Conservation (phyloP, 1,139 yeast species). For the Magnusiomyces clavatus region DNA sequence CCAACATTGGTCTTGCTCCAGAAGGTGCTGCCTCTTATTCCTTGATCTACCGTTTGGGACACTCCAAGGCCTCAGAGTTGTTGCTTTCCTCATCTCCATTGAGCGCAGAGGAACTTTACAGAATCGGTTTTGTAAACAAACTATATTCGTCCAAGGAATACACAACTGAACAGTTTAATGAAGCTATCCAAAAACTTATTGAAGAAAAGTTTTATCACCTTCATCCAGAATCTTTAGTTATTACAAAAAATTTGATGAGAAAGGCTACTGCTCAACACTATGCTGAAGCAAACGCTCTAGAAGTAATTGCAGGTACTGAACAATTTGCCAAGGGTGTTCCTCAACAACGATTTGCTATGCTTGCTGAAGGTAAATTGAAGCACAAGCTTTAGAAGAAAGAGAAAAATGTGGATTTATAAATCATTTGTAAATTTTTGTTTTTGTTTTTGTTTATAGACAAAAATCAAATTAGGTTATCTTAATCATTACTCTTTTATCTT, state of each 20-base stretch:
- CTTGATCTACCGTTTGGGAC: conserved; percentile 61
- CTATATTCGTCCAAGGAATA: conserved; percentile 40
- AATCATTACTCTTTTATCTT: conserved; percentile 3
- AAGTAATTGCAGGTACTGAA: conserved; percentile 58
- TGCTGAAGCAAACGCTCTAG: conserved; percentile 51
- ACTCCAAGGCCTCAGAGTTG: conserved; percentile 69
- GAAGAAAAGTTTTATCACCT: conserved; percentile 35
- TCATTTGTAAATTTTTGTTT: too few species aligned
- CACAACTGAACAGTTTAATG: conserved; percentile 55
- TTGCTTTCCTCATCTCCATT: conserved; percentile 63
- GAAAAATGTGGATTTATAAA: too few species aligned
- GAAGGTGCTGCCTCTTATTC: conserved; percentile 77
- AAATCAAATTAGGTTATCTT: not conserved
- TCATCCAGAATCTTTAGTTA: conserved; percentile 51
- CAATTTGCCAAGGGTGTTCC: conserved; percentile 73
- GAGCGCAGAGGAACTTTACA: conserved; percentile 47
- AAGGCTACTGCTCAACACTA: conserved; percentile 35
- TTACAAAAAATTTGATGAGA: conserved; percentile 50
- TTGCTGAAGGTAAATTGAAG: conserved; percentile 48
- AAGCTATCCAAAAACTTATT: conserved; percentile 41
- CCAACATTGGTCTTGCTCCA: conserved; percentile 74
- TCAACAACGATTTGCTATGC: conserved; percentile 53
- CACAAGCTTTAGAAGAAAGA: conserved; percentile 50
- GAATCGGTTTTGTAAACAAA: conserved; percentile 57
- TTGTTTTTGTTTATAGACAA: too few species aligned